phyloP scores from a whole-genome alignment of 129 eudicot genomes.

The Flaveria bidentis region DNA sequence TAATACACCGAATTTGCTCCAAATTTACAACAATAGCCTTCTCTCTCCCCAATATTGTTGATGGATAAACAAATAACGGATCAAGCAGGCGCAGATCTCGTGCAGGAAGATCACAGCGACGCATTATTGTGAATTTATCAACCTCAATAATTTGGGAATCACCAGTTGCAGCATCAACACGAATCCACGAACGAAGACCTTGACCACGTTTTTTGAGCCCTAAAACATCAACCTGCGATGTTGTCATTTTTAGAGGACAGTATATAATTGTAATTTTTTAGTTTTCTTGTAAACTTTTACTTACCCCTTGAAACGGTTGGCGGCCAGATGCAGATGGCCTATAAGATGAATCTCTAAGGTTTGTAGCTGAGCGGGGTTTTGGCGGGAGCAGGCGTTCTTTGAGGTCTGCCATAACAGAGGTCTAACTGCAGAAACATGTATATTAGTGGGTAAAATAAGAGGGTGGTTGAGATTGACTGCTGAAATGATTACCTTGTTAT shows the following conservation, averaged over 20 bases:
- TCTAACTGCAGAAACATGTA: conserved; percentile 36
- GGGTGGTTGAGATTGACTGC: background rate
- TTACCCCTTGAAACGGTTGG: conserved; percentile 66
- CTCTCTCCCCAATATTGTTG: conserved; percentile 95
- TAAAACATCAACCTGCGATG: conserved; percentile 46
- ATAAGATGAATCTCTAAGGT: conserved; percentile 64
- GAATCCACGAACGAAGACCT: conserved; percentile 96
- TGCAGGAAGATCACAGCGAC: conserved; percentile 94
- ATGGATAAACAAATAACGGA: conserved; percentile 90
- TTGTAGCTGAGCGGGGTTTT: conserved; percentile 72
- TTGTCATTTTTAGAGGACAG: background rate
- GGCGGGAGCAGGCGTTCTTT: conserved; percentile 75
- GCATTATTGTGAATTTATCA: conserved; percentile 92
- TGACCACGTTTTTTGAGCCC: conserved; percentile 95
- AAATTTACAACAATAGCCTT: conserved; percentile 98
- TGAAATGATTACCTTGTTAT: background rate
- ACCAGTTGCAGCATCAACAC: conserved; percentile 74
- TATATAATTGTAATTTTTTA: background rate
- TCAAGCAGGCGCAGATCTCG: conserved; percentile 92
- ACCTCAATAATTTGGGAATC: conserved; percentile 85
- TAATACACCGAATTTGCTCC: conserved; percentile 97
- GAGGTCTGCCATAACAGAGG: conserved; percentile 68
- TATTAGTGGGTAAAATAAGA: conserved; percentile 8
- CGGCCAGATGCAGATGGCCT: conserved; percentile 84
- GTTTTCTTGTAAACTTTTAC: conserved; percentile 28